Base-by-base conservation (phyloP, 345 rosid species). In the Syzygium grande region DNA sequence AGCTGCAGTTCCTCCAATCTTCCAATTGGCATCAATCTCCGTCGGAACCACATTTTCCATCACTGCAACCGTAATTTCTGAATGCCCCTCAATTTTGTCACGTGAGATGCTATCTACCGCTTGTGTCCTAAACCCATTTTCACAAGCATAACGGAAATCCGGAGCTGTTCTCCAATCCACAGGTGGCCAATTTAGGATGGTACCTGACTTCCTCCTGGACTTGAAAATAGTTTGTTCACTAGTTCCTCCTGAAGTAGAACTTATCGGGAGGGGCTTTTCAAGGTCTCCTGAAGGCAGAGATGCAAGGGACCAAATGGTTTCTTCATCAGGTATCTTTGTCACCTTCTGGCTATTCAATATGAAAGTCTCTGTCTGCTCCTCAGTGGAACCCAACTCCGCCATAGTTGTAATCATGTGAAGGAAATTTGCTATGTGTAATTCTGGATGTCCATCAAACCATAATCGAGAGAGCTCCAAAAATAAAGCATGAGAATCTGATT, bases 381-480 rank as follows among this genome's bases (percentile, higher is more conserved):
- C 90, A 16, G 92, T 87, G 89, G 95, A 91, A 68, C 99, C 98
- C 84, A 95, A 93, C 92, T 93, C 94, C 21, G 91, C 95, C 98
- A 94, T 96, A 79, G 96, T 93, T 89, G 94, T 93, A 85, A 98
- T 92, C 95, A 96, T 91, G 91, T 95, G 97, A 91, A 96, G 99
- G 89, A 98, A 96, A 94, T 96, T 96, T 84, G 99, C 98, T 88
- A 95, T 65, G 88, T 94, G 98, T 87, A 95, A 90, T 85, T 97
- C 92, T 85, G 96, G 94, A 91, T 90, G 90, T 51, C 97, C 98
- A 53, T 91, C 92, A 90, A 96, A 95, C 88, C 94, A 95, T 86
- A 96, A 89, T 86, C 95, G 89, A 86, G 99, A 94, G 51, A 96
- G 94, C 91, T 96, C 99, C 98, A 96, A 91, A 93, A 92, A 96